A percentile compares a stretch with the other conserved stretches of the same genome.
phyloP scores from a whole-genome alignment of 106 monocot genomes.

The Dendrobium nobile region DNA sequence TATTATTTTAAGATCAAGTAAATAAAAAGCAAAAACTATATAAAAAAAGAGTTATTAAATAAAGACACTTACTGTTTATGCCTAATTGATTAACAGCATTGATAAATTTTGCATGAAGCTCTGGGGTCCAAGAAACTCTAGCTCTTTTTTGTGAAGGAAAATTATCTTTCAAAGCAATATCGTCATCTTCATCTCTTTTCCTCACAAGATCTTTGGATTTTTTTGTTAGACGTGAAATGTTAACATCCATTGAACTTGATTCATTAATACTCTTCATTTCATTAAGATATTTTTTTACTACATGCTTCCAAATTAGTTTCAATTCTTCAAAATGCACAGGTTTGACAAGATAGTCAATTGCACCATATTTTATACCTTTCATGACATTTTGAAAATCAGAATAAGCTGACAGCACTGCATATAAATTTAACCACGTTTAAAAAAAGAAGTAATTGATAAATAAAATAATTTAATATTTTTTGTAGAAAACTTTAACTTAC shows the following conservation, averaged over 20 bases:
- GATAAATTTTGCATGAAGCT: slow-evolving; percentile 62
- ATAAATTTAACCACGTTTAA: background rate
- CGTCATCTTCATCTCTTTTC: slow-evolving; percentile 32
- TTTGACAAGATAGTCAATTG: slow-evolving; percentile 69
- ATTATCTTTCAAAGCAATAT: slow-evolving; percentile 41
- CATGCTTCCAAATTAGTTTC: slow-evolving; percentile 74
- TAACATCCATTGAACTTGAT: background rate
- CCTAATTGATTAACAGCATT: slow-evolving; percentile 66
- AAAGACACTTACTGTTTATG: slow-evolving; percentile 37
- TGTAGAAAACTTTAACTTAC: slow-evolving; percentile 29
- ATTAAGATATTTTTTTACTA: slow-evolving; percentile 39
- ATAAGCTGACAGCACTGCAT: slow-evolving; percentile 72
- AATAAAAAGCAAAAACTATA: background rate
- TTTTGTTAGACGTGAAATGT: slow-evolving; percentile 16
- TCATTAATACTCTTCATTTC: slow-evolving; percentile 35
- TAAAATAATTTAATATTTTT: background rate
- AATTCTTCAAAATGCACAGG: slow-evolving; percentile 65
- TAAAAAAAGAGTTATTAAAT: background rate
- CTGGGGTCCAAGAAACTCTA: slow-evolving; percentile 60
- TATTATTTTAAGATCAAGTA: background rate
- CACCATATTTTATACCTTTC: slow-evolving; percentile 67
- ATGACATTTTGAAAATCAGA: slow-evolving; percentile 40
- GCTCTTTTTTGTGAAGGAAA: slow-evolving; percentile 44
- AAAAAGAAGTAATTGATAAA: background rate
- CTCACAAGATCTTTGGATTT: slow-evolving; percentile 58